A percentile compares a stretch with the other conserved stretches of the same genome.
These are phyloP conservation scores for Turnera subulata DNA, from an alignment of 345 rosid genomes.

Conservation along the genomic window DNA sequence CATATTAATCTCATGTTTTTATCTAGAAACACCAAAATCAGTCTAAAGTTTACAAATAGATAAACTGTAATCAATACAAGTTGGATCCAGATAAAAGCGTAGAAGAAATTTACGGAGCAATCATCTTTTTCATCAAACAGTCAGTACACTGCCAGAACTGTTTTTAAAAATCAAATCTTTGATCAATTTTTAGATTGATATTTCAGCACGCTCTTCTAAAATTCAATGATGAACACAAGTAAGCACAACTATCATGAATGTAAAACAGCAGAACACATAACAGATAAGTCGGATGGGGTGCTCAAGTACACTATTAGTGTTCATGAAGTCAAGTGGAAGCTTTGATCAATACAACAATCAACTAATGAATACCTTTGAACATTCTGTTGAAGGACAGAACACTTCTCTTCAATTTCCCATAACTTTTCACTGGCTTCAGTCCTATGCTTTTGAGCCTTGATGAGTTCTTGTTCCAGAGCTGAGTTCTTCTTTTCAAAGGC, in stretches of 20 bases:
- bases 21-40: no score
- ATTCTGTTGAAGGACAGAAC: slow-evolving; percentile 63
- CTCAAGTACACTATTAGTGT: neutral
- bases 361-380: slow-evolving; percentile 49
- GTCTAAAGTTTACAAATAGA: neutral
- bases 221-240: neutral
- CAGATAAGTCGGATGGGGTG: neutral
- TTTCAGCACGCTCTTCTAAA: no score
- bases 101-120: neutral
- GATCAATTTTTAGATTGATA: no score
- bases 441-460: slow-evolving; percentile 50
- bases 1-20: no score
- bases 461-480: slow-evolving; percentile 63
- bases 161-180: no score
- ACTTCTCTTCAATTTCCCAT: slow-evolving; percentile 58
- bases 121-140: neutral
- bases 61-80: neutral
- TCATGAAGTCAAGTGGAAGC: neutral
- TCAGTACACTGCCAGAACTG: no score
- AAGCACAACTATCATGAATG: neutral
- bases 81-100: neutral
- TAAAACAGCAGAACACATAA: neutral
- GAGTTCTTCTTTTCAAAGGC: slow-evolving; percentile 61
- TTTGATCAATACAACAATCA: neutral
- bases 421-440: slow-evolving; percentile 50